Evolutionary conservation across 1,284 basidiomycete genomes (phyloP), one percentile per base, ranked within the genome.

Genomic region (Clitocybe nebularis): DNA sequence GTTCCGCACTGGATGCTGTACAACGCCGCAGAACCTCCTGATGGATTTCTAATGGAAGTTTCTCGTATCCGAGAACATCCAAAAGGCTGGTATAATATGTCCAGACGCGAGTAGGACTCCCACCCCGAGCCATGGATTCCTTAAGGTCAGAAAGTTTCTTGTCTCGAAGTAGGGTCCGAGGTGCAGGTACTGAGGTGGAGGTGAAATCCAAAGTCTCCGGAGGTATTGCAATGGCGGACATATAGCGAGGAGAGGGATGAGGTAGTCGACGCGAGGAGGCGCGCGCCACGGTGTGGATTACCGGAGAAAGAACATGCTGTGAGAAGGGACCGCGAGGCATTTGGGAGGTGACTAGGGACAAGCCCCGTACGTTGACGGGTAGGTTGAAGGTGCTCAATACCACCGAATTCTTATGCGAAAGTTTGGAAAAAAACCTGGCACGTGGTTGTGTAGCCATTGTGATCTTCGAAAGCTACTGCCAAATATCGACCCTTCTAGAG

Each of bases 1-100:
- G 63, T 25, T 65, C 48, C 3, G 59, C 51, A 19, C 67, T 59
- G 3, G 73, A 55, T 1, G 73, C 72, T 1, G 79, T 74, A 54
- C 82, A 86, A 48, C 67, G 74, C 23, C 83, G 75, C 14, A 89
- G 72, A 42, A 85, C 83, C 23, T 69, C 61, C 53, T 79, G 81
- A 60, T 89, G 85, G 11, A 83, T 52, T 46, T 79, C 70, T 16
- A 83, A 59, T 9, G 85, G 82, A 37, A 88, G 63, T 16, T 59
- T 58, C 19, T 72, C 63, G 48, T 58, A 57, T 30, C 71, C 78
- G 29, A 74, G 57, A 45, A 65, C 56, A 46, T 68, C 66, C 37
- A 83, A 60, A 36, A 82, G 62, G 48, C 76, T 77, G 37, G 69
- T 59, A 59, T 88, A 88, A 53, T 66, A 62, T 19, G 63, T 59